Evolutionary conservation across 768 basidiomycete genomes (phyloP).

Genomic region (Nidularia pulvinata): DNA sequence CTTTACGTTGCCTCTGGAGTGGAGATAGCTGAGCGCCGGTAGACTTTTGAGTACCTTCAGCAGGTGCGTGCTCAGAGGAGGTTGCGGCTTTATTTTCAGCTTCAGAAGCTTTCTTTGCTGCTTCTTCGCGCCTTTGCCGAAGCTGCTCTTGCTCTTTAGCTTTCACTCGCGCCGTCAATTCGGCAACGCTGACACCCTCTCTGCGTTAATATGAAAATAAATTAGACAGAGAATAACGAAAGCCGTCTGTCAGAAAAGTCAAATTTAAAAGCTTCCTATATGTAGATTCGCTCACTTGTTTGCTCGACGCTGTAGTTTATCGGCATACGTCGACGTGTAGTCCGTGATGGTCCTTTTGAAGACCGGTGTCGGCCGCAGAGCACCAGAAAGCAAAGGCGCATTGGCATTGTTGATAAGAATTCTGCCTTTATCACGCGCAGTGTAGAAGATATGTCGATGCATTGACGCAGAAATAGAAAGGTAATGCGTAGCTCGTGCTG

Average conservation of each 20-base stretch:
- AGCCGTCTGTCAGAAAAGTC: slow-evolving; percentile 13
- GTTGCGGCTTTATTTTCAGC: no score
- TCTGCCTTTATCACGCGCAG: no score
- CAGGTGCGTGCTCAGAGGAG: slow-evolving; percentile 5
- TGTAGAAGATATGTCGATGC: no score
- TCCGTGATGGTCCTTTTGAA: no score
- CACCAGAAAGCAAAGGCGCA: no score
- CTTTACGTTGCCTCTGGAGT: slow-evolving; percentile 38
- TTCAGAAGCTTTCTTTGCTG: slow-evolving; percentile 5
- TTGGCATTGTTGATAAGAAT: no score
- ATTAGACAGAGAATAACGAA: slow-evolving; percentile 1
- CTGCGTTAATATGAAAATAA: no score
- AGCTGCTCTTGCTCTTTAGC: slow-evolving; percentile 10
- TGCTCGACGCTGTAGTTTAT: slow-evolving; percentile 65
- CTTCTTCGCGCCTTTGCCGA: background rate
- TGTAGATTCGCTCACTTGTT: slow-evolving; percentile 22
- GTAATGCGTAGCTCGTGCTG: no score
- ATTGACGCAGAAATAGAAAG: no score
- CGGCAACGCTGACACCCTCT: slow-evolving; percentile 33
- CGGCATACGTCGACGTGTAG: slow-evolving; percentile 59
- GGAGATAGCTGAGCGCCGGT: background rate
- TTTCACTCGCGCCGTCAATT: slow-evolving; percentile 21
- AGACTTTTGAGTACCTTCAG: background rate
- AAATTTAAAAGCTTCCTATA: slow-evolving; percentile 13
- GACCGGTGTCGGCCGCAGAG: no score